phyloP scores from a whole-genome alignment of 2,329 filamentous ascomycete species.

The Biscogniauxia marginata region DNA sequence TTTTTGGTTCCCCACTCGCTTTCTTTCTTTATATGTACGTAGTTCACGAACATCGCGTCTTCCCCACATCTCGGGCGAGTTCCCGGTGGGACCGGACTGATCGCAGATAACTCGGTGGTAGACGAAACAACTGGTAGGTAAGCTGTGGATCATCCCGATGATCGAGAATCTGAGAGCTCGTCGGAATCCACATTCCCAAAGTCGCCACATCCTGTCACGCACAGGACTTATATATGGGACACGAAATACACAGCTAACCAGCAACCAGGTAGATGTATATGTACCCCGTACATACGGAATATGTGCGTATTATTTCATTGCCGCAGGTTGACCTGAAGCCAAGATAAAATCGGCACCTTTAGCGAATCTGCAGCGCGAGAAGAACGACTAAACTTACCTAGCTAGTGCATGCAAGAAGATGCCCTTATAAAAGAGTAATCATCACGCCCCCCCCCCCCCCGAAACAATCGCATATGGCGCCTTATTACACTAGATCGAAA shows the following conservation, averaged over 20 bases:
- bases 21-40: background rate
- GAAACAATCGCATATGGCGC: background rate
- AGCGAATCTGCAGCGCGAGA: background rate
- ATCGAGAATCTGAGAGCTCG: background rate
- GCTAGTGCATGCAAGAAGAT: background rate
- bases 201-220: too few relatives aligned
- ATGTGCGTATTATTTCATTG: too few relatives aligned
- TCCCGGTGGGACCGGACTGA: background rate
- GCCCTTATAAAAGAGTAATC: background rate
- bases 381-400: background rate
- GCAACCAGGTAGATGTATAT: too few relatives aligned
- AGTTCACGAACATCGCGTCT: background rate
- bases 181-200: too few relatives aligned
- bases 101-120: background rate
- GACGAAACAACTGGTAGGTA: background rate
- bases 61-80: background rate
- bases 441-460: background rate
- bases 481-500: background rate
- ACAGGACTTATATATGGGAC: too few relatives aligned
- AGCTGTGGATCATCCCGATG: too few relatives aligned
- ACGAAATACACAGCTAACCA: too few relatives aligned
- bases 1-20: background rate
- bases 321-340: too few relatives aligned
- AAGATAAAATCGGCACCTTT: background rate
- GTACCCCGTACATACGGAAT: too few relatives aligned